These are phyloP conservation scores for Stenogyne calaminthoides DNA, from an alignment of 305 asterid genomes.

Conservation along the genomic window DNA sequence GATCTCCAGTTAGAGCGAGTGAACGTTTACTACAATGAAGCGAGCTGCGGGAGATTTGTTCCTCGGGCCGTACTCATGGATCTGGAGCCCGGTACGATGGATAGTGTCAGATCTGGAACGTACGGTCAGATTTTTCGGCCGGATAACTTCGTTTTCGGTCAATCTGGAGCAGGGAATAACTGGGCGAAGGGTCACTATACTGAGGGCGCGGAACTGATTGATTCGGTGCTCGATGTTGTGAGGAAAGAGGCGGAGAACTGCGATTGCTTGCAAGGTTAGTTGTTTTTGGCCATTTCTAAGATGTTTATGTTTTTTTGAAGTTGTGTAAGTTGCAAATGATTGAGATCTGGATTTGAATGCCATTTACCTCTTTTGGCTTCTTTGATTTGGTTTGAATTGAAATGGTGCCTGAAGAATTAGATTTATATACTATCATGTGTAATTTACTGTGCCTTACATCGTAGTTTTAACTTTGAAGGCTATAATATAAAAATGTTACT, in stretches of 20 bases:
- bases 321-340: neutral
- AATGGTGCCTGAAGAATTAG: neutral
- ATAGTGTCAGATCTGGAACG: constrained; percentile 65
- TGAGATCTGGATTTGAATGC: neutral
- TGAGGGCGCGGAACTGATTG: constrained; percentile 72
- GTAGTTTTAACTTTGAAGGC: neutral
- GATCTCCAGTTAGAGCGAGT: constrained; percentile 73
- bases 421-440: neutral
- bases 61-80: constrained; percentile 84
- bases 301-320: constrained; percentile 11
- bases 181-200: constrained; percentile 79
- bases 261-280: constrained; percentile 75
- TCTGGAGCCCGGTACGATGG: constrained; percentile 85
- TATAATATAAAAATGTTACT: neutral
- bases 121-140: constrained; percentile 74
- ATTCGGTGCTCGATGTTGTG: constrained; percentile 76
- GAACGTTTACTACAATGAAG: constrained; percentile 71
- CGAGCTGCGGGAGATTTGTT: constrained; percentile 64
- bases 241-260: constrained; percentile 77
- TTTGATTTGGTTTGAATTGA: neutral
- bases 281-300: neutral
- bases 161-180: constrained; percentile 72
- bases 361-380: neutral
- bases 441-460: neutral
- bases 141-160: constrained; percentile 70